Base-by-base conservation (phyloP, 495 filamentous ascomycete genomes). In the Talaromyces liani region DNA sequence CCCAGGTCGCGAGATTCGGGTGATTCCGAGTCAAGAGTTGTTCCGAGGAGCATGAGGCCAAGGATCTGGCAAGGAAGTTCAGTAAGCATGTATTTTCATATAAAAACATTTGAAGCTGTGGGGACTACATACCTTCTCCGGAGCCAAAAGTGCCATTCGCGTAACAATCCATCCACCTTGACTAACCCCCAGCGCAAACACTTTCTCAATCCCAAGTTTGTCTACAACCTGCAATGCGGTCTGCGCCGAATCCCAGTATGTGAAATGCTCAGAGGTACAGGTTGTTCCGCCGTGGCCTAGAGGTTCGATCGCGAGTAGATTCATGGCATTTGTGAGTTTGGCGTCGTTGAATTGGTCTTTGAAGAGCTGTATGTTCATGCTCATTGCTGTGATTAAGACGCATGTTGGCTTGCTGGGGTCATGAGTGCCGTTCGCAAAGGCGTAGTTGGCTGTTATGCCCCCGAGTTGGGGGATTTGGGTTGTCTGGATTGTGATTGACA, bases 141-240 rank as follows among this genome's bases (percentile, higher is more conserved):
- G 86, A 7, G 80, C 82, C 58, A 88, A 64, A 53, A 88, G 63
- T 0, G 84, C 86, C 85, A 89, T 88, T 14, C 85, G 68, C 4
- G 77, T 73, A 0, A 80, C 82, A 25, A 89, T 82, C 85, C 84
- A 89, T 1, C 84, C 85, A 0, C 87, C 87, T 69, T 89, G 86
- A 65, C 82, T 86, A 1, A 85, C 87, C 12, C 87, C 86, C 6
- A 88, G 71, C 0, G 76, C 80, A 68, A 85, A 88, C 1, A 81
- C 83, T 72, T 87, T 84, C 62, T 80, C 62, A 49, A 89, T 77
- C 1, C 79, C 76, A 20, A 90, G 69, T 4, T 75, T 75, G 33
- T 85, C 79, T 72, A 84, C 68, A 25, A 82, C 76, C 63, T 83
- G 78, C 39, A 84, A 62, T 3, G 75, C 72, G 70, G 80, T 77